Evolutionary conservation across 1,139 yeast species (phyloP), one percentile per base, ranked within the genome.

Genomic region (Scheffersomyces cryptocercus): DNA sequence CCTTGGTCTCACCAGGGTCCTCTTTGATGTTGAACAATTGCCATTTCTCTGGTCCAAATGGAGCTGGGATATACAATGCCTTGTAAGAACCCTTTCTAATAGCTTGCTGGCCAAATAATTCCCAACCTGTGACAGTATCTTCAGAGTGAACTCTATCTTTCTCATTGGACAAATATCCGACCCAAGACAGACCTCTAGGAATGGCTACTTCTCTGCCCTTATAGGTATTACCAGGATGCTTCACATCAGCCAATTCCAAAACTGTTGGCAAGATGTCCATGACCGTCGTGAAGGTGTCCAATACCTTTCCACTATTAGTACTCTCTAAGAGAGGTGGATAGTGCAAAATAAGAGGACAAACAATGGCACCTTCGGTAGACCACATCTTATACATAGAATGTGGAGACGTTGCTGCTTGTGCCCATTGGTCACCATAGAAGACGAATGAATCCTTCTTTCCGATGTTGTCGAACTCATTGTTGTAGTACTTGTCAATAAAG

Each of bases 381-480:
- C 79, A 77, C 64, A 65, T 65, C 52, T 79, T 79, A 56, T 69
- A 77, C 75, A 76, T 74, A 42, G 70, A 64, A 34, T 73, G 65
- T 4, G 84, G 84, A 2, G 83, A 81, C 13, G 84, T 79, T 5
- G 83, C 81, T n/a, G 84, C 84, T 50, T 79, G 84, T 0, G 84
- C 84, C 84, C 84, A 79, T 53, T 79, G 75, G 45, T 80, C 82
- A 1, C 79, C 75, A 49, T 79, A 80, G 68, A 73, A 75, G 7
- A 69, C 73, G 53, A 77, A 79, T 2, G 82, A 76, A 49, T 79
- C 63, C 37, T 52, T 50, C 31, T 67, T 68, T 4, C 84, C 84
- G 45, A 79, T 67, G 54, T 79, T 79, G 2, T 73, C 79, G 28
- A 61, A 56, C 1, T 63, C 45, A 52, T 79, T 79, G 55, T 78